Conservation (phyloP, 768 basidiomycete genomes). For the Strobilomyces confusus region DNA sequence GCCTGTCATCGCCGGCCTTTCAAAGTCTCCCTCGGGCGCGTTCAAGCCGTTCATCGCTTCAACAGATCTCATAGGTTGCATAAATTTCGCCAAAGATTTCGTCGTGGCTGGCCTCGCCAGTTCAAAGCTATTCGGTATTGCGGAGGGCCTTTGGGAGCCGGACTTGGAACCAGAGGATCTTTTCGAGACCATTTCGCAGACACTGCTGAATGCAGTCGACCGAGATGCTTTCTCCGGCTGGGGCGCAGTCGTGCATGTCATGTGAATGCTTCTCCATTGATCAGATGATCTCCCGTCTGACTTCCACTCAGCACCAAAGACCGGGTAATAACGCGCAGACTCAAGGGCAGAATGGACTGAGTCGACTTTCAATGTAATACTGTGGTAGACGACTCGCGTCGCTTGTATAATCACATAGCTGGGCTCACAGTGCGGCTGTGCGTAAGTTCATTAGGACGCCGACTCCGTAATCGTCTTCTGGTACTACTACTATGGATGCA, state of each 20-base stretch:
- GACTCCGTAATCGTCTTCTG: background rate
- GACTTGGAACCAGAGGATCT: constrained; percentile 94
- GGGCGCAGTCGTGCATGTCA: constrained; percentile 93
- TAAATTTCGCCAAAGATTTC: constrained; percentile 95
- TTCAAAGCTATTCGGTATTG: constrained; percentile 91
- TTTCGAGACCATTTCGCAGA: constrained; percentile 98
- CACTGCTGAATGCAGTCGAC: constrained; percentile 90
- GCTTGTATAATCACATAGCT: background rate
- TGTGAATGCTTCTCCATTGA: constrained; percentile 53
- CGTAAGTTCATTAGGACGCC: too few species aligned
- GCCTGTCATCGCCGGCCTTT: constrained; percentile 92
- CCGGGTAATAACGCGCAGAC: constrained; percentile 73
- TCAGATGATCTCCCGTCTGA: constrained; percentile 7
- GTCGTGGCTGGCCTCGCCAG: constrained; percentile 93
- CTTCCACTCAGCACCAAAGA: constrained; percentile 57
- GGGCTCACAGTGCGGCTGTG: too few species aligned
- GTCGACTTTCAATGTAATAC: constrained; percentile 3
- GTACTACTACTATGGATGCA: constrained; percentile 5
- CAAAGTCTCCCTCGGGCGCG: constrained; percentile 64
- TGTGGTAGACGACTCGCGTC: constrained; percentile 19
- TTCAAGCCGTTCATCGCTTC: constrained; percentile 92
- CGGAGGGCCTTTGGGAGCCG: constrained; percentile 98
- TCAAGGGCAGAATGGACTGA: constrained; percentile 93
- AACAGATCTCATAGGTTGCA: constrained; percentile 89
- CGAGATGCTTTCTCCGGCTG: constrained; percentile 96